Evolutionary conservation across 1,284 basidiomycete genomes (phyloP).

Genomic region (Pascua sp.): DNA sequence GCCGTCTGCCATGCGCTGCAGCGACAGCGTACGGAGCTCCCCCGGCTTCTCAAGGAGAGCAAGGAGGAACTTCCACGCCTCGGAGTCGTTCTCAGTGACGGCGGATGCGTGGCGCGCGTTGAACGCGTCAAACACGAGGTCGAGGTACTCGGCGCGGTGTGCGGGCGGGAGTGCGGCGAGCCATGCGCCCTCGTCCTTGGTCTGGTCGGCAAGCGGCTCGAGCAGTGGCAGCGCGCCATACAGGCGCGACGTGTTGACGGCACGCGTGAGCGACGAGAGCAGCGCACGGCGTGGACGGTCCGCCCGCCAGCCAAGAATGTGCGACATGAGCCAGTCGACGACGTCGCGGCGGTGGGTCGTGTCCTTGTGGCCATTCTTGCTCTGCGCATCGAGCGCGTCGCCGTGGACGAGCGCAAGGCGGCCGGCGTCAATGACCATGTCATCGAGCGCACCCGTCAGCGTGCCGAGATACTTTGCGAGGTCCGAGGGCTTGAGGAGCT

Average conservation of each 20-base stretch:
- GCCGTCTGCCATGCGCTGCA: slow-evolving; percentile 31
- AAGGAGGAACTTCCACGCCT: slow-evolving; percentile 27
- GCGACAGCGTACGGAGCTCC: slow-evolving; percentile 20
- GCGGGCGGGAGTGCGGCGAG: slow-evolving; percentile 11
- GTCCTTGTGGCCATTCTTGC: slow-evolving; percentile 58
- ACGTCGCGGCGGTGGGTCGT: slow-evolving; percentile 69
- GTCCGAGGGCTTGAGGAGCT: slow-evolving; percentile 75
- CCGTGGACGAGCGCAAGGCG: slow-evolving; percentile 64
- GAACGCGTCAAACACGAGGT: slow-evolving; percentile 20
- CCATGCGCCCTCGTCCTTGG: slow-evolving; percentile 28
- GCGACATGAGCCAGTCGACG: slow-evolving; percentile 77
- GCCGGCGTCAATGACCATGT: slow-evolving; percentile 65
- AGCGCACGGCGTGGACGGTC: slow-evolving; percentile 58
- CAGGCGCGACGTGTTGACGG: slow-evolving; percentile 65
- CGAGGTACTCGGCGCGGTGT: slow-evolving; percentile 26
- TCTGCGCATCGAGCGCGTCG: slow-evolving; percentile 45
- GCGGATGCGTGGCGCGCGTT: slow-evolving; percentile 19
- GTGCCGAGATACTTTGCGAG: slow-evolving; percentile 63
- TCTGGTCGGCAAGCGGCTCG: slow-evolving; percentile 27
- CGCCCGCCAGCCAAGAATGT: slow-evolving; percentile 63
- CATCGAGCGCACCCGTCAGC: slow-evolving; percentile 58
- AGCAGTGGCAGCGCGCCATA: slow-evolving; percentile 62
- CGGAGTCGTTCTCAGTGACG: slow-evolving; percentile 22
- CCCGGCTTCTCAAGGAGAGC: slow-evolving; percentile 7
- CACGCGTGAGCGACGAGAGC: slow-evolving; percentile 58